phyloP scores from a whole-genome alignment of 2,329 filamentous ascomycete species.

The Pestalotiopsis fici region DNA sequence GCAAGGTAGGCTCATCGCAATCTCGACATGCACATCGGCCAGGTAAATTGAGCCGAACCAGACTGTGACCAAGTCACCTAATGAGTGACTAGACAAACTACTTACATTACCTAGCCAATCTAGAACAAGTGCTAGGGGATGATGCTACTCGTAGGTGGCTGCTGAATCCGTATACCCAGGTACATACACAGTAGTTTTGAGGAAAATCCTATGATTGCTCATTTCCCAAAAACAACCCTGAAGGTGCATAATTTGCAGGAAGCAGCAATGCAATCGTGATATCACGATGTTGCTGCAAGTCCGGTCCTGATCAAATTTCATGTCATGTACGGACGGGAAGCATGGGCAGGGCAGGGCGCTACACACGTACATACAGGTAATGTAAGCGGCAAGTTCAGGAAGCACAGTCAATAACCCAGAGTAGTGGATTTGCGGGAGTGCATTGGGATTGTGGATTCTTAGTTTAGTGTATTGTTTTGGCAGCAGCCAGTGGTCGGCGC shows the following conservation, averaged over 20 bases:
- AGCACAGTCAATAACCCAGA: background rate
- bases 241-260: conserved; percentile 4
- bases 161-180: too few relatives aligned
- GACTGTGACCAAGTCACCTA: too few relatives aligned
- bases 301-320: background rate
- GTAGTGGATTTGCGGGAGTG: background rate
- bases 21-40: background rate
- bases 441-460: too few relatives aligned
- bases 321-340: background rate
- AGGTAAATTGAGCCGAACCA: background rate
- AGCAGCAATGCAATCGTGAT: background rate
- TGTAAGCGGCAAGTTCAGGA: too few relatives aligned
- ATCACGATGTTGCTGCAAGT: background rate
- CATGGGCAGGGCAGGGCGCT: background rate
- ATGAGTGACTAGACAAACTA: background rate
- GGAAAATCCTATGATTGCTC: background rate
- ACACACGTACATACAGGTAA: background rate
- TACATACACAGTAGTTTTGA: background rate
- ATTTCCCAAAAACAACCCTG: background rate
- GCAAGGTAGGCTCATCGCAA: background rate
- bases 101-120: too few relatives aligned
- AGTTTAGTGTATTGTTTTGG: background rate
- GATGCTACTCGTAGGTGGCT: too few relatives aligned
- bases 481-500: conserved; percentile 3
- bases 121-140: too few relatives aligned